Conservation (phyloP, 2,329 filamentous ascomycete species). For the Tolypocladium inflatum region DNA sequence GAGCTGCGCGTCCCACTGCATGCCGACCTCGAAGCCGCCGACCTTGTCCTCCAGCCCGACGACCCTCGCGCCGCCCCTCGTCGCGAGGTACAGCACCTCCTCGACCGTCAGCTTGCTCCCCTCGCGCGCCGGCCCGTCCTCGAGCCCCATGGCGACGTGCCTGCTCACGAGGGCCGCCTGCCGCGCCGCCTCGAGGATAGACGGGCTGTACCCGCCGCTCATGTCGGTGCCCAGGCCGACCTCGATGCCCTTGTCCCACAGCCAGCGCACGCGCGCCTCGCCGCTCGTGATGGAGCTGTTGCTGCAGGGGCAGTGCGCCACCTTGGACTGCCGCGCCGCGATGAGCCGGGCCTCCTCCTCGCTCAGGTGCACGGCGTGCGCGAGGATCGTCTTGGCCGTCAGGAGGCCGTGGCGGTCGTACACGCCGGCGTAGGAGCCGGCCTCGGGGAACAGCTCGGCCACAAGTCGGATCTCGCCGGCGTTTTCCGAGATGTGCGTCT, state of each 20-base stretch:
- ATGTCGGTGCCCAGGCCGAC: constrained; percentile 89
- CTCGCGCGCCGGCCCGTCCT: constrained; percentile 27
- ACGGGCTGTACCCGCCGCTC: constrained; percentile 75
- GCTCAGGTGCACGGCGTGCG: constrained; percentile 72
- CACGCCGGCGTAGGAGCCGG: constrained; percentile 59
- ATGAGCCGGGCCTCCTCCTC: constrained; percentile 59
- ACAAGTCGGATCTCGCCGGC: constrained; percentile 64
- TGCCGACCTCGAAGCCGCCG: constrained; percentile 76
- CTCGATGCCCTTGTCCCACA: constrained; percentile 65
- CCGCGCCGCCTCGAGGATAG: constrained; percentile 72
- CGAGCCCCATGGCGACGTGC: constrained; percentile 50
- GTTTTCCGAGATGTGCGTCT: constrained; percentile 91
- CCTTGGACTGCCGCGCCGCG: constrained; percentile 48
- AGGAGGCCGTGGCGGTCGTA: constrained; percentile 70
- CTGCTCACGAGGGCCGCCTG: constrained; percentile 73
- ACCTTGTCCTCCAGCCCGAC: constrained; percentile 64
- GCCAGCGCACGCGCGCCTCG: constrained; percentile 61
- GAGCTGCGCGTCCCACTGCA: constrained; percentile 86
- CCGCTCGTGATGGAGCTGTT: constrained; percentile 80
- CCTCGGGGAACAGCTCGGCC: constrained; percentile 54
- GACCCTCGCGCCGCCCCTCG: constrained; percentile 75
- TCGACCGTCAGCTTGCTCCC: constrained; percentile 66
- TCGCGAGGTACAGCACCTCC: constrained; percentile 80
- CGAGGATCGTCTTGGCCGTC: constrained; percentile 65
- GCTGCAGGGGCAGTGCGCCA: constrained; percentile 80